These are phyloP conservation scores for Lachnellula subtilissima DNA, from an alignment of 2,329 filamentous ascomycete genomes.

Conservation along the genomic window DNA sequence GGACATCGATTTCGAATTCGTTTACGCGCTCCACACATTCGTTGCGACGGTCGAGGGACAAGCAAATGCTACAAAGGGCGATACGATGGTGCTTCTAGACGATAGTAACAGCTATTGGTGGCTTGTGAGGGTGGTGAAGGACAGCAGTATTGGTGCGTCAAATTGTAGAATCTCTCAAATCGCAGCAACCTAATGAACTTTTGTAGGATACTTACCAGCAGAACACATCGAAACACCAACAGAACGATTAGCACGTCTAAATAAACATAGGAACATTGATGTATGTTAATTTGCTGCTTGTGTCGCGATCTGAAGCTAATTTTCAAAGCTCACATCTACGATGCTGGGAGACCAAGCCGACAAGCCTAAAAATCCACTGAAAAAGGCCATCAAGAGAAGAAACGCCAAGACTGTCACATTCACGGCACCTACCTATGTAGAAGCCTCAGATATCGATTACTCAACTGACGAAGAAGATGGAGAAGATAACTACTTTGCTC, in stretches of 20 bases:
- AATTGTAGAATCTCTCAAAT: background rate
- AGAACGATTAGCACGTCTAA: conserved; percentile 84
- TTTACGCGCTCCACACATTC: conserved; percentile 96
- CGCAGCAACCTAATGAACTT: background rate
- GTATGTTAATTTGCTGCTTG: conserved; percentile 47
- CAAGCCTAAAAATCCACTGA: conserved; percentile 68
- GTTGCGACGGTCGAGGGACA: conserved; percentile 97
- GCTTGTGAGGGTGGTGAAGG: conserved; percentile 94
- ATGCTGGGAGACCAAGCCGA: conserved; percentile 68
- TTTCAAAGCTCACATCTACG: conserved; percentile 56
- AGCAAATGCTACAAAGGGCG: conserved; percentile 95
- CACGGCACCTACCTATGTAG: conserved; percentile 64
- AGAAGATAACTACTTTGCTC: conserved; percentile 42
- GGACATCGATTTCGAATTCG: conserved; percentile 99
- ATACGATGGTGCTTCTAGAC: conserved; percentile 96
- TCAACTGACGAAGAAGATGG: conserved; percentile 61
- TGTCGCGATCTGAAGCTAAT: conserved; percentile 7
- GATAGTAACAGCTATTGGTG: conserved; percentile 99
- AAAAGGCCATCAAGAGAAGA: conserved; percentile 66
- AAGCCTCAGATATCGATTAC: conserved; percentile 67
- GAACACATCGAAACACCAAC: conserved; percentile 98
- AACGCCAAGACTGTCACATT: conserved; percentile 70
- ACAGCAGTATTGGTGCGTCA: conserved; percentile 76
- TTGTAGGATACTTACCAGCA: conserved; percentile 82
- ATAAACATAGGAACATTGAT: conserved; percentile 98